Evolutionary conservation across 1,284 basidiomycete genomes (phyloP).

Genomic region (Trichosporon ovoides): DNA sequence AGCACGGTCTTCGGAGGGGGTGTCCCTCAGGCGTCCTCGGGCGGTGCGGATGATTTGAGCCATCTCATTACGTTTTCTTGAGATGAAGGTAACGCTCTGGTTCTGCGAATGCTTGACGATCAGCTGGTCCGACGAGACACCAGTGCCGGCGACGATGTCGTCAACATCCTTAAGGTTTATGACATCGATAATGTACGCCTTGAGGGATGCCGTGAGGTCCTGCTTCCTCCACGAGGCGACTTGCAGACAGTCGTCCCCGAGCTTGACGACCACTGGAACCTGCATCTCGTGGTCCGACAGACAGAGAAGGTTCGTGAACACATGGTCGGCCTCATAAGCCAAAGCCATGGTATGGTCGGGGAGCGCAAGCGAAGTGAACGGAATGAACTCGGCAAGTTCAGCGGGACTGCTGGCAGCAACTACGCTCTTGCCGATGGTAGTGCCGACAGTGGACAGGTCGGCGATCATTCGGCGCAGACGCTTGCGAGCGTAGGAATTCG

Average conservation of each 20-base stretch:
- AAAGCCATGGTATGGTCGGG: conserved; percentile 42
- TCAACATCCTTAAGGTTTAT: conserved; percentile 59
- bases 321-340: conserved; percentile 41
- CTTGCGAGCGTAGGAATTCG: conserved; percentile 67
- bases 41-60: conserved; percentile 51
- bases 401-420: conserved; percentile 51
- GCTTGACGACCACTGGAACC: conserved; percentile 42
- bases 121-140: conserved; percentile 70
- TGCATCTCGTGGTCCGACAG: conserved; percentile 43
- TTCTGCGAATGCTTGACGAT: conserved; percentile 59
- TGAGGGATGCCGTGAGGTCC: conserved; percentile 33
- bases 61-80: conserved; percentile 59
- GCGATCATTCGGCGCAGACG: conserved; percentile 58
- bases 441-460: conserved; percentile 66
- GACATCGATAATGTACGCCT: conserved; percentile 45
- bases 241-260: conserved; percentile 41
- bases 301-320: conserved; percentile 40
- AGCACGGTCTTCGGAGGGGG: conserved; percentile 60
- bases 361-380: conserved; percentile 52
- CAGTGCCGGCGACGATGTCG: conserved; percentile 74
- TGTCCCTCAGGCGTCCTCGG: conserved; percentile 41
- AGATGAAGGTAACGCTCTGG: conserved; percentile 38
- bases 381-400: conserved; percentile 71
- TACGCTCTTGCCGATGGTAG: conserved; percentile 55
- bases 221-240: conserved; percentile 44